These are phyloP conservation scores for Blakeslea trispora DNA, from an alignment of 371 early-diverging fungal genomes.

Conservation along the genomic window DNA sequence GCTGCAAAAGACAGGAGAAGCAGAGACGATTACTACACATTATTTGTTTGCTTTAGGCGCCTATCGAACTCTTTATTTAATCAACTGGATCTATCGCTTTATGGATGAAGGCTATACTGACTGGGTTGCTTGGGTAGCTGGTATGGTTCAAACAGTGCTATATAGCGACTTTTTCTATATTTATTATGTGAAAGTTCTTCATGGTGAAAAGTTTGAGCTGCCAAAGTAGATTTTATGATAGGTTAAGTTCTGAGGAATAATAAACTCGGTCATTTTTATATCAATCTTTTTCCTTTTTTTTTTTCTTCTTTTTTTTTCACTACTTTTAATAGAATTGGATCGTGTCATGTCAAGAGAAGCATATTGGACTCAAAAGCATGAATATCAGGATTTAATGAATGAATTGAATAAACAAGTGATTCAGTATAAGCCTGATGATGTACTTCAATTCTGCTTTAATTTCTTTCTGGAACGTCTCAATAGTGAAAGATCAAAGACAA, in stretches of 20 bases:
- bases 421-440: slow-evolving; percentile 60
- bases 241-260: slow-evolving; percentile 3
- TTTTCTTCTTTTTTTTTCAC: slow-evolving; percentile 3
- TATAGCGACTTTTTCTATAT: slow-evolving; percentile 99
- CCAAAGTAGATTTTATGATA: slow-evolving; percentile 42
- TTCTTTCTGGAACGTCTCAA: slow-evolving; percentile 73
- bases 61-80: slow-evolving; percentile 94
- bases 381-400: slow-evolving; percentile 29
- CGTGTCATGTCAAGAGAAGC: slow-evolving; percentile 1
- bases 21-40: slow-evolving; percentile 98
- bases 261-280: neutral
- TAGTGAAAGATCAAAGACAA: slow-evolving; percentile 53
- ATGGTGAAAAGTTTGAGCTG: slow-evolving; percentile 83
- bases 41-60: slow-evolving; percentile 98
- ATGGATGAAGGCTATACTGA: slow-evolving; percentile 67
- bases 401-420: slow-evolving; percentile 28
- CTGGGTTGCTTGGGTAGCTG: slow-evolving; percentile 83
- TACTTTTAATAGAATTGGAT: no score
- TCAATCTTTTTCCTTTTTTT: slow-evolving; percentile 12
- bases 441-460: slow-evolving; percentile 84
- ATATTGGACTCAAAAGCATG: slow-evolving; percentile 9
- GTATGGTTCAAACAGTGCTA: slow-evolving; percentile 93
- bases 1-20: slow-evolving; percentile 96
- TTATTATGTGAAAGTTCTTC: slow-evolving; percentile 88
- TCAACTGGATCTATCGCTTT: slow-evolving; percentile 97